Evolutionary conservation across 768 basidiomycete genomes (phyloP).

Genomic region (Artomyces pyxidatus): DNA sequence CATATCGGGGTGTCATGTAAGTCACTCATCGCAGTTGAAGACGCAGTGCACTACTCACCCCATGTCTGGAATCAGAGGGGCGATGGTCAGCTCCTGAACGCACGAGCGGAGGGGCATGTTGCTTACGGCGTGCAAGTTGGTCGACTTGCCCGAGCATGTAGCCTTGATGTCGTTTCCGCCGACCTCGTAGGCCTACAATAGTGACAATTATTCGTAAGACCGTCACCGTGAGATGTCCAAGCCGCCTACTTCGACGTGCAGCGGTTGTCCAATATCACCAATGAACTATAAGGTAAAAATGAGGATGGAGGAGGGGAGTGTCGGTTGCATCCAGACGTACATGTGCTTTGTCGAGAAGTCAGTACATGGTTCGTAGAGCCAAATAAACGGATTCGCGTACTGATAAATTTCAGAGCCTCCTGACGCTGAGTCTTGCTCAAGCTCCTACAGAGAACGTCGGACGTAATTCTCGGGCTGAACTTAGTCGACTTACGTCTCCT

Average conservation of each 20-base stretch:
- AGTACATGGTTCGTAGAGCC: not conserved
- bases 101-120: not conserved
- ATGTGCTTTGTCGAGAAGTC: not conserved
- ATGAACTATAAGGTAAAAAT: constrained; percentile 24
- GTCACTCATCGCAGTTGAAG: not conserved
- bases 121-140: constrained; percentile 34
- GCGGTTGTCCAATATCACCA: constrained; percentile 42
- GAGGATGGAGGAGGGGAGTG: no score
- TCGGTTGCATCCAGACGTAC: no score
- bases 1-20: not conserved
- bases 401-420: constrained; percentile 47
- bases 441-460: constrained; percentile 4
- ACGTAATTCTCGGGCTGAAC: not conserved
- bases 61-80: constrained; percentile 7
- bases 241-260: constrained; percentile 31
- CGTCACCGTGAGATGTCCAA: not conserved
- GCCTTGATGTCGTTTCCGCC: constrained; percentile 39
- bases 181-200: constrained; percentile 25
- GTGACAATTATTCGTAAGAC: no score
- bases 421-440: constrained; percentile 35
- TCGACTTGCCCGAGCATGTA: constrained; percentile 30
- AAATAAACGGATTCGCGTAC: constrained; percentile 10
- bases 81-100: not conserved
- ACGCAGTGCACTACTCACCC: constrained; percentile 12
- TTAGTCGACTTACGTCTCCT: constrained; percentile 23